Base-by-base conservation (phyloP, 371 early-diverging fungal species). In the Mucor irregularis region DNA sequence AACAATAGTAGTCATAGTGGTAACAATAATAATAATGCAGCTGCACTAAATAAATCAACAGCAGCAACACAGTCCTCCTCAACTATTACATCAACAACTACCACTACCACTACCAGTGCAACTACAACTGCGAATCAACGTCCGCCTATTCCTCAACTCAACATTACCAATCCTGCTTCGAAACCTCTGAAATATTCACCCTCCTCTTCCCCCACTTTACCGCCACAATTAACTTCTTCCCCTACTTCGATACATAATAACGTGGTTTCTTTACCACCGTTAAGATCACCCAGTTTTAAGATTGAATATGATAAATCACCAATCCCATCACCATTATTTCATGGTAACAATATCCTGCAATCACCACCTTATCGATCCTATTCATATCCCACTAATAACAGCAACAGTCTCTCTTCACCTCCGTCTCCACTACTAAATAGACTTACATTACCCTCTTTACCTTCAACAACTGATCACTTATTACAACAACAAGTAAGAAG, bases 81-180 rank as follows among this genome's bases (percentile, higher is more conserved):
- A 19, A 28, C 33, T 30, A 17, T 35, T 35, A 35, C 35, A 7
- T 6, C 35, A 6, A n/a, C 37, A 10, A 25, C 26, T 39, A 26
- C 39, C 26, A 39, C 47, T 37, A 30, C 16, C 25, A 19, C 19
- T 37, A 25, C 21, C 43, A 24, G 35, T 35, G 35, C 24, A 6
- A 11, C 11, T 9, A 11, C 6, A 6, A 31, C 10, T 34, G n/a
- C 35, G 11, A n/a, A n/a, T n/a, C 38, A 22, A 17, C 54, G 62
- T 22, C 69, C 61, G 16, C 25, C 30, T 14, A 66, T 65, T 26
- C 69, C 69, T 11, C 66, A 61, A 44, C 26, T 69, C n/a, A 56
- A 56, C 35, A 65, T 69, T 28, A 46, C 62, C 9, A 34, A 51
- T 56, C 62, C 60, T 44, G 56, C 68, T 11, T 58, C 63, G n/a